These are phyloP conservation scores for Cordyceps farinosa DNA, from an alignment of 2,329 filamentous ascomycete genomes.

Conservation along the genomic window DNA sequence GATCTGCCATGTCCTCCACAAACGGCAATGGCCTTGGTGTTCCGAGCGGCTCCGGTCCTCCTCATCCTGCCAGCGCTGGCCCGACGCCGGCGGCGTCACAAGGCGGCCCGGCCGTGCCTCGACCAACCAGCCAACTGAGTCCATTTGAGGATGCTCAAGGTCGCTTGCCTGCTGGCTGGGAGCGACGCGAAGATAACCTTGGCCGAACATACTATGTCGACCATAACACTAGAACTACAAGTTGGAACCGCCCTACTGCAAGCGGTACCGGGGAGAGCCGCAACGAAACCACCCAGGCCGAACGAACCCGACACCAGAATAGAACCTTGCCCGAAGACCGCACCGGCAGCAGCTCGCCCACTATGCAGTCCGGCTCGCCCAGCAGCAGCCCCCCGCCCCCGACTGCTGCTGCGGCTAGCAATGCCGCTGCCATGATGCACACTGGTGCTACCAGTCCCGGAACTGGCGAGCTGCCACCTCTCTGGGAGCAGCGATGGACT, in stretches of 20 bases:
- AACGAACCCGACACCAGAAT: slow-evolving; percentile 91
- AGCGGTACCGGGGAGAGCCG: slow-evolving; percentile 69
- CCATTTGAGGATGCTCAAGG: slow-evolving; percentile 97
- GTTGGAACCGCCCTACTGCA: slow-evolving; percentile 86
- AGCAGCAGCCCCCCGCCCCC: slow-evolving; percentile 32
- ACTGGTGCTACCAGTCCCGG: slow-evolving; percentile 90
- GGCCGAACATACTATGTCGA: slow-evolving; percentile 98
- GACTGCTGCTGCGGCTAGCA: slow-evolving; percentile 38
- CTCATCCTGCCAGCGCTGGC: slow-evolving; percentile 47
- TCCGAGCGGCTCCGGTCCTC: slow-evolving; percentile 38
- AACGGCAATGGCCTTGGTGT: slow-evolving; percentile 44
- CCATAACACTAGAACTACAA: slow-evolving; percentile 94
- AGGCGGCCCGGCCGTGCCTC: slow-evolving; percentile 32
- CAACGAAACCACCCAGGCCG: slow-evolving; percentile 82
- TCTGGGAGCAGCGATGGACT: slow-evolving; percentile 95
- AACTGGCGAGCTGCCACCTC: slow-evolving; percentile 87
- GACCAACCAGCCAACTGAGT: slow-evolving; percentile 56
- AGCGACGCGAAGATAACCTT: slow-evolving; percentile 89
- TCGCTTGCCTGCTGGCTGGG: slow-evolving; percentile 88
- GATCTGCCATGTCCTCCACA: slow-evolving; percentile 49
- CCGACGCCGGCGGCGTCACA: slow-evolving; percentile 31
- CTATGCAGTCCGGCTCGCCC: slow-evolving; percentile 55
- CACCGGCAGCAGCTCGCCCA: slow-evolving; percentile 89
- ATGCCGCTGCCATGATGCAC: slow-evolving; percentile 81
- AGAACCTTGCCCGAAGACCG: slow-evolving; percentile 93